phyloP scores from a whole-genome alignment of 768 basidiomycete genomes.

The Phanerochaete sordida region DNA sequence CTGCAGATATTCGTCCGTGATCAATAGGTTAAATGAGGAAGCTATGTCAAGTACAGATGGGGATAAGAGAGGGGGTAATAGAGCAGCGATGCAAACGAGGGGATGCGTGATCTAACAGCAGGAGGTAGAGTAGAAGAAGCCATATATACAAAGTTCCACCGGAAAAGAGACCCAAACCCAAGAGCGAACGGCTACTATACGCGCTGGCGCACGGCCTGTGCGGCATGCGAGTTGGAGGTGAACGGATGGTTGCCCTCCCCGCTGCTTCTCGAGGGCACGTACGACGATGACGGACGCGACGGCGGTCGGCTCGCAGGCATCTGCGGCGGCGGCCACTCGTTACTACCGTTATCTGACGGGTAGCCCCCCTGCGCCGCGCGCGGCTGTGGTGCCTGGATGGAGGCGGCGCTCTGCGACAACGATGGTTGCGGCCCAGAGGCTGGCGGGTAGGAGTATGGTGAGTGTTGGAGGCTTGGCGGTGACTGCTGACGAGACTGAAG shows the following conservation, averaged over 20 bases:
- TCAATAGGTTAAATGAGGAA: conserved; percentile 19
- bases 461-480: conserved; percentile 39
- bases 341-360: conserved; percentile 15
- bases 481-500: conserved; percentile 31
- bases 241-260: conserved; percentile 25
- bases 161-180: neutral
- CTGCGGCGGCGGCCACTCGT: conserved; percentile 18
- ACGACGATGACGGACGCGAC: conserved; percentile 26
- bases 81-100: conserved; percentile 10
- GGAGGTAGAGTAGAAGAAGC: conserved; percentile 1
- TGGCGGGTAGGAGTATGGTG: conserved; percentile 42
- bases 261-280: conserved; percentile 24
- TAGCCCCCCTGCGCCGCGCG: conserved; percentile 26
- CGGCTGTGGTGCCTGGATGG: conserved; percentile 42
- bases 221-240: conserved; percentile 21
- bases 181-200: conserved; percentile 12
- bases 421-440: conserved; percentile 39
- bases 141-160: conserved; percentile 10
- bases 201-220: conserved; percentile 22
- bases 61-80: conserved; percentile 3
- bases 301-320: conserved; percentile 22
- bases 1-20: conserved; percentile 17
- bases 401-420: conserved; percentile 40
- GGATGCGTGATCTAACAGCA: conserved; percentile 12
- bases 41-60: conserved; percentile 21